phyloP scores from a whole-genome alignment of 306 rosid genomes.

The Cicer judaicum region DNA sequence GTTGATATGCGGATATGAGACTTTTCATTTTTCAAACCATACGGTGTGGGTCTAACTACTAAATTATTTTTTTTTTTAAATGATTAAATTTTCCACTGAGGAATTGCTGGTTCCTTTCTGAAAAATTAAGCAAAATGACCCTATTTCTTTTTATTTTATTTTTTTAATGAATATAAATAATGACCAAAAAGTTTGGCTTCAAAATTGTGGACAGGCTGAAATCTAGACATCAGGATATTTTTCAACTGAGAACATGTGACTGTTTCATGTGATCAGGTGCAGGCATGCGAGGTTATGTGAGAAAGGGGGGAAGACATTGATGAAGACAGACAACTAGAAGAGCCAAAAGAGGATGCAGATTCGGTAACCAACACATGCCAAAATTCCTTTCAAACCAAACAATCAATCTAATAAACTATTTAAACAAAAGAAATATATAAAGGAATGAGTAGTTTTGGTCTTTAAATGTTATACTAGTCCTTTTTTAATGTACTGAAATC shows the following conservation, averaged over 20 bases:
- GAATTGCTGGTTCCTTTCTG: constrained; percentile 4
- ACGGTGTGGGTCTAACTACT: no score
- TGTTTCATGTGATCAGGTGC: constrained; percentile 45
- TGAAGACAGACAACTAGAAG: constrained; percentile 42
- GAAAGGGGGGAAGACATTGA: constrained; percentile 32
- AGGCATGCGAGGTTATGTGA: constrained; percentile 23
- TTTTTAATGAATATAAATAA: constrained; percentile 19
- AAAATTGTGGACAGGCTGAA: constrained; percentile 29
- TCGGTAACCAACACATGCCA: constrained; percentile 40
- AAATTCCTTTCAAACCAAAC: constrained; percentile 29
- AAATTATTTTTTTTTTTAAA: no score
- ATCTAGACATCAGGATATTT: constrained; percentile 20
- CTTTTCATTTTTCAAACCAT: no score
- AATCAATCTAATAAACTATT: background rate
- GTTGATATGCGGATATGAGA: no score
- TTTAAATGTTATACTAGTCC: no score
- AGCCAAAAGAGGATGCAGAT: constrained; percentile 35
- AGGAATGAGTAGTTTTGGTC: no score
- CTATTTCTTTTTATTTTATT: background rate
- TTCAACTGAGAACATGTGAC: constrained; percentile 38
- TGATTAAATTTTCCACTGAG: background rate
- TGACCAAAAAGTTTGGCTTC: constrained; percentile 22
- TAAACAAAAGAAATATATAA: background rate
- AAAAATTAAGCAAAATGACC: constrained; percentile 3
- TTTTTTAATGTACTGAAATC: no score